Conservation (phyloP, 768 basidiomycete species). For the Termitomyces sp. region DNA sequence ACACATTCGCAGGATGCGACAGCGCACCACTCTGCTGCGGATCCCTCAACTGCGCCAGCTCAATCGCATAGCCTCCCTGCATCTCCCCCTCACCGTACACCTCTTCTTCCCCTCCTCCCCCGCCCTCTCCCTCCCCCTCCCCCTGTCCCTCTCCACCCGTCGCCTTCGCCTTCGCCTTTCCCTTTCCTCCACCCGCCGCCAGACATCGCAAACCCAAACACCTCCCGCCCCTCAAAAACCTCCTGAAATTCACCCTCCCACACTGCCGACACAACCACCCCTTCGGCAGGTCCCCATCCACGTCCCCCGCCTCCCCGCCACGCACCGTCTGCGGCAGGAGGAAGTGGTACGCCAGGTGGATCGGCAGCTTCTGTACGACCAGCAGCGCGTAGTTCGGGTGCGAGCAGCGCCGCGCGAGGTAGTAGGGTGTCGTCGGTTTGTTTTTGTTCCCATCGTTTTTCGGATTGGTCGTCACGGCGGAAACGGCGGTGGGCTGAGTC, state of each 20-base stretch:
- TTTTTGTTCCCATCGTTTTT: neutral
- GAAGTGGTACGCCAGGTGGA: neutral
- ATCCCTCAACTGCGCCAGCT: conserved; percentile 25
- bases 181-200: neutral
- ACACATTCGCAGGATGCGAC: conserved; percentile 25
- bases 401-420: conserved; percentile 6
- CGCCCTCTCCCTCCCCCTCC: too few species aligned
- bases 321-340: conserved; percentile 21
- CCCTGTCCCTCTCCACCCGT: neutral
- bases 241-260: conserved; percentile 43
- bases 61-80: conserved; percentile 18
- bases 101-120: too few species aligned
- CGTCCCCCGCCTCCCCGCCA: conserved; percentile 18
- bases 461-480: neutral
- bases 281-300: conserved; percentile 30
- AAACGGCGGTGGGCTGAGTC: neutral
- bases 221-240: conserved; percentile 38
- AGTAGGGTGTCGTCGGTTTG: conserved; percentile 11
- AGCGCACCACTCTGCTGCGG: conserved; percentile 27
- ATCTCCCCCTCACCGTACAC: neutral
- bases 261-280: conserved; percentile 48
- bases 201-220: conserved; percentile 31
- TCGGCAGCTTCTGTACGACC: neutral
- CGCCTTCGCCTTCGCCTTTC: too few species aligned
- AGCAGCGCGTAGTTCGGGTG: conserved; percentile 16